A percentile compares a stretch with the other conserved stretches of the same genome.
Evolutionary conservation across 2,329 filamentous ascomycete species (phyloP).

Genomic region (Pseudogymnoascus sp.): DNA sequence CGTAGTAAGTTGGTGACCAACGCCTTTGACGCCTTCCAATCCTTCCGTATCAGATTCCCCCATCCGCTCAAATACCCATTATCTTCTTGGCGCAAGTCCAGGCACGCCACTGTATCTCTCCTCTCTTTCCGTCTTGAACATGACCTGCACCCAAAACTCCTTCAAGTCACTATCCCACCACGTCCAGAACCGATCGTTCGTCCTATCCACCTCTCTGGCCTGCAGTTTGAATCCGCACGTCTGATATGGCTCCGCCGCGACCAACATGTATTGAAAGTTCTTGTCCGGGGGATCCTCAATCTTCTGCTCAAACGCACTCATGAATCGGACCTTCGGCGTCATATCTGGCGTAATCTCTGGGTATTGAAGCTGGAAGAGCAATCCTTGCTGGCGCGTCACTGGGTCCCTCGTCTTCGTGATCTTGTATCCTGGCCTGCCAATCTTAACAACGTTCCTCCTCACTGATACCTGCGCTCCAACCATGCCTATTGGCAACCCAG

Average conservation of each 20-base stretch:
- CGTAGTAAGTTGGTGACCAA: slow-evolving; percentile 4
- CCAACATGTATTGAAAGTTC: slow-evolving; percentile 86
- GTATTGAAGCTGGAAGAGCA: slow-evolving; percentile 95
- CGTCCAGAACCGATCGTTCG: slow-evolving; percentile 79
- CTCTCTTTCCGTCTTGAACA: slow-evolving; percentile 97
- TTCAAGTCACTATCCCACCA: slow-evolving; percentile 95
- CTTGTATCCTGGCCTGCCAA: slow-evolving; percentile 91
- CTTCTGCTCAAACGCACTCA: slow-evolving; percentile 95
- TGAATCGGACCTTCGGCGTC: slow-evolving; percentile 80
- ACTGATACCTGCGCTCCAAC: slow-evolving; percentile 54
- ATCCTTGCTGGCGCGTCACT: slow-evolving; percentile 74
- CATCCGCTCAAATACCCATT: slow-evolving; percentile 9
- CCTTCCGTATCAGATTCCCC: neutral
- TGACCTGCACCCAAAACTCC: slow-evolving; percentile 95
- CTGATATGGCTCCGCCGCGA: slow-evolving; percentile 96
- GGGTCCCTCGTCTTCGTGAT: slow-evolving; percentile 94
- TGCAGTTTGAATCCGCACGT: slow-evolving; percentile 95
- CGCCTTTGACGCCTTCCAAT: slow-evolving; percentile 16
- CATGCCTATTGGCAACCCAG: slow-evolving; percentile 64
- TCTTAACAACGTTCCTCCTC: slow-evolving; percentile 84
- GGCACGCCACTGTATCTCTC: slow-evolving; percentile 69
- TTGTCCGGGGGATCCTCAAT: slow-evolving; percentile 87
- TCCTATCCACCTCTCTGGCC: slow-evolving; percentile 81
- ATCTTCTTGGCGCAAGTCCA: slow-evolving; percentile 40
- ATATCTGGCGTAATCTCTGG: slow-evolving; percentile 75